phyloP scores from a whole-genome alignment of 2,329 filamentous ascomycete species.

The Penicillium crustosum region DNA sequence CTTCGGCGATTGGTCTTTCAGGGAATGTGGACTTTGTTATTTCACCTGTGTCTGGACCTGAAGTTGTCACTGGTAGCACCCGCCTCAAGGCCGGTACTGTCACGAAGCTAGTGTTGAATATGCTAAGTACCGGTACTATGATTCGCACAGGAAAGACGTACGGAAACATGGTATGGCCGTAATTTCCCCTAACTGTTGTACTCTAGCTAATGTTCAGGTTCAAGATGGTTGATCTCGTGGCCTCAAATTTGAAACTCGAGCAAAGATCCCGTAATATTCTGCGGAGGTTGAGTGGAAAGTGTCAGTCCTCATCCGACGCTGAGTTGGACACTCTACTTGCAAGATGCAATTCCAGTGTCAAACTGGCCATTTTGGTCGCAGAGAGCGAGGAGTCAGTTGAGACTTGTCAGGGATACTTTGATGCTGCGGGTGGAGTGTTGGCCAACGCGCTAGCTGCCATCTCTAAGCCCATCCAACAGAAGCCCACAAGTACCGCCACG shows the following conservation, averaged over 20 bases:
- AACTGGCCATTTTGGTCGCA: constrained; percentile 34
- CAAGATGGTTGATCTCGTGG: constrained; percentile 41
- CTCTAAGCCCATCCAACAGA: background rate
- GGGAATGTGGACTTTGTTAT: constrained; percentile 36
- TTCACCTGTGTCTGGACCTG: constrained; percentile 43
- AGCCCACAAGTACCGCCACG: background rate
- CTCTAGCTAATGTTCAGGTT: background rate
- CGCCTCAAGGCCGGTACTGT: constrained; percentile 49
- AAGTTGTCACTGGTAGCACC: constrained; percentile 50
- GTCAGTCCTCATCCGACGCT: constrained; percentile 21
- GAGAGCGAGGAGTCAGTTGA: constrained; percentile 26
- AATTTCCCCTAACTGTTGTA: background rate
- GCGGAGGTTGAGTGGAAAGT: constrained; percentile 25
- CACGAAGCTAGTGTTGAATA: constrained; percentile 48
- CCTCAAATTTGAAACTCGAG: constrained; percentile 42
- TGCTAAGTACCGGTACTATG: constrained; percentile 48
- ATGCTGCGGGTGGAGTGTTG: constrained; percentile 28
- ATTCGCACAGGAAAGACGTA: constrained; percentile 46
- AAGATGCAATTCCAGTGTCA: constrained; percentile 34
- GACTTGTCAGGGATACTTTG: constrained; percentile 23
- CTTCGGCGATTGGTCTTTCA: too few relatives aligned
- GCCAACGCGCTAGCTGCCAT: constrained; percentile 19
- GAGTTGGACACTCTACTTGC: constrained; percentile 31
- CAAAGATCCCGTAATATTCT: constrained; percentile 39
- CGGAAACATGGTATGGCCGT: constrained; percentile 40